Evolutionary conservation across 257 asterid genomes (phyloP).

Genomic region (Coffea canephora): DNA sequence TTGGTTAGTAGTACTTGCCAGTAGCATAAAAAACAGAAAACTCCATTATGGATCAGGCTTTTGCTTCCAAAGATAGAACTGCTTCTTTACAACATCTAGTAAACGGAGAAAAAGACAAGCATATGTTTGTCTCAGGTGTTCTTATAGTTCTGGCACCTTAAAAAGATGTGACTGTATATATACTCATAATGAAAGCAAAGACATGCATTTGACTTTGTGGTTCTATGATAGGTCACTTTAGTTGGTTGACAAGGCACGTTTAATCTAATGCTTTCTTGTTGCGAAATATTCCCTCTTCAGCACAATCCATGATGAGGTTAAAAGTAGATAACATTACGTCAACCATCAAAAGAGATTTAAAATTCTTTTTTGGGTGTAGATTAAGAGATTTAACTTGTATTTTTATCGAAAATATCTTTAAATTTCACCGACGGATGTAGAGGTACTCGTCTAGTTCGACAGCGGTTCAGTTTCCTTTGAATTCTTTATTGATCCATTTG

Average conservation of each 20-base stretch:
- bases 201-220: conserved; percentile 9
- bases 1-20: neutral
- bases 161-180: neutral
- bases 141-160: neutral
- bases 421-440: no score
- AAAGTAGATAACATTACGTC: neutral
- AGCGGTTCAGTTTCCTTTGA: no score
- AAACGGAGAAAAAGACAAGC: neutral
- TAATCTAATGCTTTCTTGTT: neutral
- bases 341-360: no score
- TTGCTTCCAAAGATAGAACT: neutral
- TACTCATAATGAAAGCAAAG: neutral
- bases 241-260: conserved; percentile 4
- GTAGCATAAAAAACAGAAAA: no score
- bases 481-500: no score
- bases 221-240: neutral
- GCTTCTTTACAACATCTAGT: neutral
- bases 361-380: no score
- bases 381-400: no score
- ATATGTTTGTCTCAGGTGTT: neutral
- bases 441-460: no score
- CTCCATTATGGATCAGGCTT: neutral
- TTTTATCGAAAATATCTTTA: no score
- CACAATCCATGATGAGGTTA: neutral
- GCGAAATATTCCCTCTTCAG: neutral